phyloP scores from a whole-genome alignment of 2,329 filamentous ascomycete species.

The Apiospora hydei region DNA sequence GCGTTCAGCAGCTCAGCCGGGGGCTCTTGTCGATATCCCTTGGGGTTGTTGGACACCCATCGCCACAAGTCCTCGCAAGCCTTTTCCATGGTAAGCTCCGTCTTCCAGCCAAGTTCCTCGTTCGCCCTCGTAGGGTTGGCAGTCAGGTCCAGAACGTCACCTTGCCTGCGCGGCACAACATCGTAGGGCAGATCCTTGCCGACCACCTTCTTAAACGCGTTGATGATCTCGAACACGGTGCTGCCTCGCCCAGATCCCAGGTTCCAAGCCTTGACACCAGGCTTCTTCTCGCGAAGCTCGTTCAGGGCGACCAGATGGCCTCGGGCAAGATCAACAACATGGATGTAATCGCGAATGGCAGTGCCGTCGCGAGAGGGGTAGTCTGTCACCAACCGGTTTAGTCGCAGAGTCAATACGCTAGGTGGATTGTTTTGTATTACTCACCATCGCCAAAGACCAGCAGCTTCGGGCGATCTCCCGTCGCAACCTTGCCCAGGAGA shows the following conservation, averaged over 20 bases:
- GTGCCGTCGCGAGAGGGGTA: conserved; percentile 91
- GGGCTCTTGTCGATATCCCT: conserved; percentile 92
- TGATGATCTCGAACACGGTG: conserved; percentile 97
- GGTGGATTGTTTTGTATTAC: conserved; percentile 38
- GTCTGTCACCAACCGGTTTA: conserved; percentile 60
- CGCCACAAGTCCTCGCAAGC: conserved; percentile 94
- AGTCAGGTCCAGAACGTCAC: conserved; percentile 94
- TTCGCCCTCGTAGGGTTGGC: conserved; percentile 90
- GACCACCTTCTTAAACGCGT: conserved; percentile 87
- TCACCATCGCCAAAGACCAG: conserved; percentile 92
- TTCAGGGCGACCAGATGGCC: conserved; percentile 91
- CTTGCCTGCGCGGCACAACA: conserved; percentile 80
- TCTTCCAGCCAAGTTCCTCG: conserved; percentile 90
- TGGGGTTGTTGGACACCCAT: conserved; percentile 96
- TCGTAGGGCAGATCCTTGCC: conserved; percentile 88
- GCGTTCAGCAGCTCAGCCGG: conserved; percentile 79
- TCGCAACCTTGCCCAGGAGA: conserved; percentile 92
- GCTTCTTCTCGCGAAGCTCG: conserved; percentile 83
- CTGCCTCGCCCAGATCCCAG: conserved; percentile 92
- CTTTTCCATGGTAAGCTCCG: conserved; percentile 87
- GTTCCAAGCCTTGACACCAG: conserved; percentile 96
- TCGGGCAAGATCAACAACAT: conserved; percentile 87
- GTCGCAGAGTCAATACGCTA: not conserved
- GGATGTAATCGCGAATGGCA: conserved; percentile 97
- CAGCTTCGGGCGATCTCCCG: conserved; percentile 92